Evolutionary conservation across 116 monocot species (phyloP), one percentile per base, ranked within the genome.

Genomic region (Cymodocea nodosa): DNA sequence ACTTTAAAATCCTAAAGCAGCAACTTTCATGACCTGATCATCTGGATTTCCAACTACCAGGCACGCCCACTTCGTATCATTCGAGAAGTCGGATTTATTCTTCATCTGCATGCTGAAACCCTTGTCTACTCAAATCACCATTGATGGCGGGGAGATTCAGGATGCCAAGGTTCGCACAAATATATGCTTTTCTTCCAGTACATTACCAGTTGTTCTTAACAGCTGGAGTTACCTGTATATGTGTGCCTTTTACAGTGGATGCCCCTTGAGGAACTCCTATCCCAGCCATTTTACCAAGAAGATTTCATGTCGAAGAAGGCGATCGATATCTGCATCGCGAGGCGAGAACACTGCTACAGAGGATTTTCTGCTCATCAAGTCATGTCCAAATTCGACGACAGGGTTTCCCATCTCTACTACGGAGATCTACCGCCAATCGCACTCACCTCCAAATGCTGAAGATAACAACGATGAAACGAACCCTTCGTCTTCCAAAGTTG

Each of bases 91-190:
- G 17, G 87, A 92, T 67, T 67, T 93, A 49, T 81, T 93, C 78
- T 93, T 93, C 62, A 20, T 93, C 50, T 93, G 92, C 60, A 83
- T 82, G 74, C 75, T 89, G 11, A 83, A 78, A 73, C 88, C 93
- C 39, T 56, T 89, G 22, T 79, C 93, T 18, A 79, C 56, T 60
- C 69, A 88, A 2, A 85, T 88, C 35, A 73, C 36, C 6, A 78
- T 89, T 2, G 89, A 93, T 70, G 80, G 77, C 20, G 62, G 52
- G 14, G 93, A 93, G 70, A 93, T 93, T 16, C 71, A 83, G 78
- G 85, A 78, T 18, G 85, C 93, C 61, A 85, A 73, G 88, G 92
- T 88, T 30, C 3, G 30, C 30, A n/a, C n/a, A 30, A 30, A 30
- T 30, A 30, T 30, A 3, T 44, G 59, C 23, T 16, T 15, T 63